Evolutionary conservation across 495 filamentous ascomycete genomes (phyloP), one percentile per base, ranked within the genome.

Genomic region (Penicillium desertorum): DNA sequence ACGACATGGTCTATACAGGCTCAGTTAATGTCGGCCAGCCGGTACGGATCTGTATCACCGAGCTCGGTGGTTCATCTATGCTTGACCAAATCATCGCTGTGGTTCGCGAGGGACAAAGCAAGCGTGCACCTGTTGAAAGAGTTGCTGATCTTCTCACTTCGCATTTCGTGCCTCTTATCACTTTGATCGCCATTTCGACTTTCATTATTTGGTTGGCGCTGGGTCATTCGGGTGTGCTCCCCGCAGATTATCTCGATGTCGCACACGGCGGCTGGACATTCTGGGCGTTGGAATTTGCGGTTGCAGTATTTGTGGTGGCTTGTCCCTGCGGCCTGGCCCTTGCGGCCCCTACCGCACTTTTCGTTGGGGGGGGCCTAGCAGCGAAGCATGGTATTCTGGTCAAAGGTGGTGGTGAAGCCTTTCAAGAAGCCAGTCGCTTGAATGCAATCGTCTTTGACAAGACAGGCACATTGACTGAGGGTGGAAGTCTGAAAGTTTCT

Each of bases 381-480:
- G 93, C 93, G 4, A 86, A 88, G 61, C 76, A 92, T 64, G 93
- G 94, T 5, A 95, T 98, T 48, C 75, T 98, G 4, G 93, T 92
- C 57, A 93, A 94, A 70, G 93, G 93, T n/a, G 93, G 93, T 17
- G 94, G 93, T 23, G 91, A 96, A 65, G 93, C 94, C 1, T 97
- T 98, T 64, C 90, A 98, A 71, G 92, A 95, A 74, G 92, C 94
- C 11, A 95, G 91, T 60, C 79, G 79, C 4, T 79, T 97, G 7
- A 89, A 95, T 67, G 87, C 86, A 53, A 84, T 97, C 20, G 91
- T 97, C 14, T 97, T 98, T 63, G 93, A 98, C 76, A 98, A 98
- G 76, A 98, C 93, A 0, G 93, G 93, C 0, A 98, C 93, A 1
- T 74, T 98, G 47, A 98, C 93, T 0, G 76, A 89, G 62, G 93